Base-by-base conservation (phyloP, 2,329 filamentous ascomycete genomes). In the Penicillium glabrum region DNA sequence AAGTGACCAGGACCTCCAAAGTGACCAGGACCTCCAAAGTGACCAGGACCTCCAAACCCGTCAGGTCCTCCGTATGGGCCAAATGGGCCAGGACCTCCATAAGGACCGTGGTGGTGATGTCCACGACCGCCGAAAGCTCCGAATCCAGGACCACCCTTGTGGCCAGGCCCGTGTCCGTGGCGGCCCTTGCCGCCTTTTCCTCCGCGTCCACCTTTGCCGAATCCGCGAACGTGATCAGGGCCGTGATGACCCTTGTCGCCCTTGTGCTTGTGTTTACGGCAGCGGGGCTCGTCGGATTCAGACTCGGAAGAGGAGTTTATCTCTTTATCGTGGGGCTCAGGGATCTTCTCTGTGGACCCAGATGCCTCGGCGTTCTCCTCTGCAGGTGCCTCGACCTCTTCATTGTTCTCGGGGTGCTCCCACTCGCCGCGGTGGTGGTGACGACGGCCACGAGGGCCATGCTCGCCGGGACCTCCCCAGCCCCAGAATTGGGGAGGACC, bases 401-500 rank as follows among this genome's bases (percentile, higher is more conserved):
- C 39, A 23, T 41, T 14, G 39, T 23, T 41, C 11, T 49, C 46
- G 46, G 7, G 29, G 7, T 37, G 19, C 31, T 49, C 46, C n/a
- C 26, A 29, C 45, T 46, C 27, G 45, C n/a, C n/a, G 46, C 31
- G 29, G 27, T 16, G 33, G n/a, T 27, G 27, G 27, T 27, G 24
- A 5, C 21, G 24, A 26, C 41, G 49, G 26, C 49, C 49, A 10
- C 27, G 49, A n/a, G 5, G 37, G 9, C 24, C n/a, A 35, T 44
- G 26, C 8, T 45, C 49, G 10, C 35, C 19, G 21, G 49, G 39
- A 33, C 35, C 23, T 41, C 35, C 48, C 14, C 23, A 51, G 41
- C 23, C 54, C 57, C 59, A 53, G 44, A 46, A 37, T 29, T 51
- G 33, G 33, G 54, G 39, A 24, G 39, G 51, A 27, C 44, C 37